Evolutionary conservation across 805 yeast genomes (phyloP).

Genomic region (Zygotorulaspora sp.): DNA sequence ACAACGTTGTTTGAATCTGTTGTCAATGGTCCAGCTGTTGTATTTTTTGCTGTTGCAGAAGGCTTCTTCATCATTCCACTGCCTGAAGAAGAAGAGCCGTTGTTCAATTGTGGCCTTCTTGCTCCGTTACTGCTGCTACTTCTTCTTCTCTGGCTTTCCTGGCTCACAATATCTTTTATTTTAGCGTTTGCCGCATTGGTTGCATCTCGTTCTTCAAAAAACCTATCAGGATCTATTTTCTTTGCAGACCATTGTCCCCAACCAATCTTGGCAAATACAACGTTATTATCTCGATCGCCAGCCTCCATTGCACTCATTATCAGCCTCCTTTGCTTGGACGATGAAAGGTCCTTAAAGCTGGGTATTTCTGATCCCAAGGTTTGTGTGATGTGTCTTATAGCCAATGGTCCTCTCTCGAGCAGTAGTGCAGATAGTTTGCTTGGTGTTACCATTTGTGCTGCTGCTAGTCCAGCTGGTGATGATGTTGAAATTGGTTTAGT

Average conservation of each 20-base stretch:
- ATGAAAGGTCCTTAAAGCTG: constrained; percentile 71
- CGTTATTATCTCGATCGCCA: constrained; percentile 49
- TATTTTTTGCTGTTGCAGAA: background rate
- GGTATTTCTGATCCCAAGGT: constrained; percentile 71
- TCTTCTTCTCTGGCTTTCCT: constrained; percentile 29
- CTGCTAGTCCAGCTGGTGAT: constrained; percentile 82
- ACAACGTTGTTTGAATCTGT: constrained; percentile 21
- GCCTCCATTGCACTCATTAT: constrained; percentile 85
- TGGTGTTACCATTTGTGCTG: constrained; percentile 81
- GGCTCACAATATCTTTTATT: constrained; percentile 41
- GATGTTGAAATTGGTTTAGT: constrained; percentile 54
- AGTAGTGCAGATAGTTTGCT: constrained; percentile 66
- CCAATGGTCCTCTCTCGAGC: constrained; percentile 74
- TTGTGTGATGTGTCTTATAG: constrained; percentile 83
- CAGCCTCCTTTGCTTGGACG: constrained; percentile 83
- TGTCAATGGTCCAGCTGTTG: constrained; percentile 1
- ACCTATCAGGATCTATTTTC: constrained; percentile 38
- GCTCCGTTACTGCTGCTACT: constrained; percentile 23
- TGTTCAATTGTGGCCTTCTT: constrained; percentile 4
- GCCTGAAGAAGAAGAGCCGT: constrained; percentile 1
- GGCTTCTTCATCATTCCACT: constrained; percentile 1
- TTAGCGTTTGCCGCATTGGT: constrained; percentile 39
- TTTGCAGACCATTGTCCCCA: constrained; percentile 96
- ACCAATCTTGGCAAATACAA: constrained; percentile 86
- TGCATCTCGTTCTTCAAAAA: constrained; percentile 40